Percentiles rank a stretch among this genome's conserved stretches.
These are phyloP conservation scores for Sporothrix curviconia DNA, from an alignment of 2,329 filamentous ascomycete genomes.

Conservation along the genomic window DNA sequence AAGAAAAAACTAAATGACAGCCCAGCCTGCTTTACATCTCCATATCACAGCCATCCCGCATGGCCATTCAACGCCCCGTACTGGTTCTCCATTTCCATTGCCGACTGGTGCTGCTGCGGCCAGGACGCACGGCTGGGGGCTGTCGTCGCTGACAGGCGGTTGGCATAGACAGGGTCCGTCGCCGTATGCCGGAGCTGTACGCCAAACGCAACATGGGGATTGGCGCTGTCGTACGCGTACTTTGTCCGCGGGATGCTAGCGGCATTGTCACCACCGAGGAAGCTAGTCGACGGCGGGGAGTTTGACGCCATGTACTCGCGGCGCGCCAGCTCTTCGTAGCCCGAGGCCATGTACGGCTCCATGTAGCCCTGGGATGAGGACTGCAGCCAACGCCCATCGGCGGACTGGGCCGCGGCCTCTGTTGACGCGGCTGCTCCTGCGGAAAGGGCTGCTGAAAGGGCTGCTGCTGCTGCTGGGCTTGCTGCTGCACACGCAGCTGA, in stretches of 20 bases:
- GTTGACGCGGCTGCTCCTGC: not conserved
- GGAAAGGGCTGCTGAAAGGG: not conserved
- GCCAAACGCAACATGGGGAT: not conserved
- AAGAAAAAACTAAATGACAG: not conserved
- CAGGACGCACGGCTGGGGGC: slow-evolving; percentile 30
- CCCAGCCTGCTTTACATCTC: slow-evolving; percentile 10
- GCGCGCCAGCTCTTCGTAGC: slow-evolving; percentile 65
- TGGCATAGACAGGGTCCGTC: slow-evolving; percentile 63
- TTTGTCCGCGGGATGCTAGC: slow-evolving; percentile 5
- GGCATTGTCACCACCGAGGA: not conserved
- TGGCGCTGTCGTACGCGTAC: not conserved
- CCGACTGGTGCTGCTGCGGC: slow-evolving; percentile 40
- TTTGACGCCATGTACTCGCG: slow-evolving; percentile 50
- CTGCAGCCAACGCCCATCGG: slow-evolving; percentile 46
- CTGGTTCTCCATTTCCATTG: slow-evolving; percentile 66
- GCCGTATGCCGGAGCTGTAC: slow-evolving; percentile 38
- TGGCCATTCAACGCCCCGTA: slow-evolving; percentile 51
- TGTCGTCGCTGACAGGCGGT: slow-evolving; percentile 19
- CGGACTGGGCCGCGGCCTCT: slow-evolving; percentile 39
- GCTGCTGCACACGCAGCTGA: slow-evolving; percentile 55
- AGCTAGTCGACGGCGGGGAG: slow-evolving; percentile 24
- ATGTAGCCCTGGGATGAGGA: slow-evolving; percentile 38
- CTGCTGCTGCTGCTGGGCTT: slow-evolving; percentile 35
- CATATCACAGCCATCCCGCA: slow-evolving; percentile 18
- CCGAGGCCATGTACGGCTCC: slow-evolving; percentile 79